These are phyloP conservation scores for Metschnikowia lochheadii DNA, from an alignment of 805 yeast genomes.

Conservation along the genomic window DNA sequence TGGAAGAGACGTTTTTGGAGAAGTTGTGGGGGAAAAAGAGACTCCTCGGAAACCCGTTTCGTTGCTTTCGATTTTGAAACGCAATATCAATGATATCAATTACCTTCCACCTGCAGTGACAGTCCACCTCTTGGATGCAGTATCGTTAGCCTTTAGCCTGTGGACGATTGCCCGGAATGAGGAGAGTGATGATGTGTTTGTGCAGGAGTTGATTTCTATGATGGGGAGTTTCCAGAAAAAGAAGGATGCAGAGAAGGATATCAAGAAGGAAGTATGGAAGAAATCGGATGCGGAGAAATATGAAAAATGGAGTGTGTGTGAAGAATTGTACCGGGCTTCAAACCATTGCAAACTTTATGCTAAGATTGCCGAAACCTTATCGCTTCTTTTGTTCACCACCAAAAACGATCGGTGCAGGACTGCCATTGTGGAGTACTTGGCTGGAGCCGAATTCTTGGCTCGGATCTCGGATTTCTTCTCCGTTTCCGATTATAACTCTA, in stretches of 20 bases:
- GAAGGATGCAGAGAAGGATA: too few relatives aligned
- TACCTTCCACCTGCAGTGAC: conserved; percentile 60
- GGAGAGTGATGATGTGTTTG: conserved; percentile 46
- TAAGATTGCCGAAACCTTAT: conserved; percentile 69
- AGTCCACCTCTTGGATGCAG: conserved; percentile 64
- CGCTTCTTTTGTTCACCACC: conserved; percentile 63
- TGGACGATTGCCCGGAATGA: conserved; percentile 65
- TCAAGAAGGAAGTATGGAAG: too few relatives aligned
- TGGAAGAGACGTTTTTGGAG: conserved; percentile 48
- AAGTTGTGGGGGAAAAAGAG: conserved; percentile 8
- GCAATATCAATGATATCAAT: conserved; percentile 48
- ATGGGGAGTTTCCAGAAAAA: conserved; percentile 12
- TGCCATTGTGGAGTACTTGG: conserved; percentile 41
- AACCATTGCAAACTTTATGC: conserved; percentile 58
- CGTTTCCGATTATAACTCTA: conserved; percentile 44
- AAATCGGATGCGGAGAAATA: too few relatives aligned
- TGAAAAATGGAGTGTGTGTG: conserved; percentile 1
- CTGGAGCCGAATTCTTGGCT: conserved; percentile 32
- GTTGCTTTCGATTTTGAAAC: conserved; percentile 52
- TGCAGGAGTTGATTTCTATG: conserved; percentile 35
- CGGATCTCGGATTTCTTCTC: conserved; percentile 30
- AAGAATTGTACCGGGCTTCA: conserved; percentile 36
- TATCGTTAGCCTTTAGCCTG: conserved; percentile 69
- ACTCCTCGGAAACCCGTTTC: conserved; percentile 26
- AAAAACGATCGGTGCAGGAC: conserved; percentile 38